Base-by-base conservation (phyloP, 495 filamentous ascomycete genomes). In the Entonaema liquescens region DNA sequence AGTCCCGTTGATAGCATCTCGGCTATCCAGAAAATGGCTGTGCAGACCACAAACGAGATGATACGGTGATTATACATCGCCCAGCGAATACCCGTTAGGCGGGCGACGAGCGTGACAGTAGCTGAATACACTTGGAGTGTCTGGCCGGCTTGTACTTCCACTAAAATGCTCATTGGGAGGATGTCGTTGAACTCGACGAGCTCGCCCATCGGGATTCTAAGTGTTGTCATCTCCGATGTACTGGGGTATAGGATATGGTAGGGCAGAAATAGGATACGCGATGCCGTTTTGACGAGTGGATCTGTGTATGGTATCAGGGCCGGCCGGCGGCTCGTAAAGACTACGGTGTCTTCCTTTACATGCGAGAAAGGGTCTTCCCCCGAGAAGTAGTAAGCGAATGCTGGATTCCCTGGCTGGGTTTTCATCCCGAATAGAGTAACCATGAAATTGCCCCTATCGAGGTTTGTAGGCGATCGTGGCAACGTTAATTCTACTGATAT, bases 361-460 rank as follows among this genome's bases (percentile, higher is more conserved):
- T 74, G 38, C 40, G 68, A 53, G 47, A 72, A 70, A 3, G 62
- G 59, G 52, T 72, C 65, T 5, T 26, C 35, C n/a, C 28, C 28
- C 0, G 62, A 33, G 42, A 35, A 59, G 5, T 58, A 47, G 33
- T 60, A 67, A 7, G 71, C 29, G 19, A 76, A 67, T 0, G 73
- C 73, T 9, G 73, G 73, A 40, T 76, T 76, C 0, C 74, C 71
- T 6, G 76, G 72, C 52, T 84, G 78, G 76, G 15, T 79, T 33
- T 59, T 78, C 38, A 52, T 74, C 60, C 29, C 75, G 79, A 78
- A 81, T n/a, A 98, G 81, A 56, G 93, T 89, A 13, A 97, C 81
- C 94, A 98, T 98, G 84, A 98, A 98, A 80, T 98, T 98, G 21
- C 95, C 95, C 28, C 77, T 79, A 7, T 77, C 81, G 19, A 88